Evolutionary conservation across 805 yeast genomes (phyloP).

Genomic region (Hanseniaspora jakobsenii): DNA sequence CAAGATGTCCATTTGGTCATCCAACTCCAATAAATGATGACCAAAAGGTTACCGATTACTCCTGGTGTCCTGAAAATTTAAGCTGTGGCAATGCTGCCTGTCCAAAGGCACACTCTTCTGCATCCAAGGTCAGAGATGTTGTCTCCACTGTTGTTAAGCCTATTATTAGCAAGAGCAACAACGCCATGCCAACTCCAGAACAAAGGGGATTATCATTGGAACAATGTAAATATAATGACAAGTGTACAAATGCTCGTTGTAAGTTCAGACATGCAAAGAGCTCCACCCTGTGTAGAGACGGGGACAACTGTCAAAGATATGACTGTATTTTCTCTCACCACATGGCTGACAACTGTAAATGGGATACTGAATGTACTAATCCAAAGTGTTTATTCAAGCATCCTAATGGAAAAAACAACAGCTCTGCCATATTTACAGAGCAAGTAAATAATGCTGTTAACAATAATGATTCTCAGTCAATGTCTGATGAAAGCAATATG

Average conservation of each 20-base stretch:
- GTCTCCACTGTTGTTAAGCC: slow-evolving; percentile 20
- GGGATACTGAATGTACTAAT: slow-evolving; percentile 64
- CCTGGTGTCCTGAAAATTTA: slow-evolving; percentile 69
- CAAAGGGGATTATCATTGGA: slow-evolving; percentile 48
- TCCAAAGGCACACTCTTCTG: slow-evolving; percentile 72
- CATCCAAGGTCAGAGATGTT: slow-evolving; percentile 36
- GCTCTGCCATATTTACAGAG: slow-evolving; percentile 17
- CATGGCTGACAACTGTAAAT: slow-evolving; percentile 64
- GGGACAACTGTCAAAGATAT: slow-evolving; percentile 60
- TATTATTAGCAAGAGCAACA: slow-evolving; percentile 16
- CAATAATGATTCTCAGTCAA: too few species aligned
- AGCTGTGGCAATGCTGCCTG: slow-evolving; percentile 52
- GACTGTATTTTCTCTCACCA: slow-evolving; percentile 83
- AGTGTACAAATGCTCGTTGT: slow-evolving; percentile 69
- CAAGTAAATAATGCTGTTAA: too few species aligned
- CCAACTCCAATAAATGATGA: slow-evolving; percentile 77
- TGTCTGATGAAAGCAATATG: too few species aligned
- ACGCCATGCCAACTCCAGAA: slow-evolving; percentile 9
- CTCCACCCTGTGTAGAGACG: slow-evolving; percentile 66
- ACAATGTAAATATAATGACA: slow-evolving; percentile 67
- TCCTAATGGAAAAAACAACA: slow-evolving; percentile 57
- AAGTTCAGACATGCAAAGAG: slow-evolving; percentile 75
- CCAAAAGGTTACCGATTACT: slow-evolving; percentile 53
- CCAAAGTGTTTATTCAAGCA: slow-evolving; percentile 61
- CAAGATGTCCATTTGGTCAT: slow-evolving; percentile 76